Percentiles rank a stretch among this genome's conserved stretches.
Evolutionary conservation across 495 filamentous ascomycete species (phyloP).

Genomic region (Penicillium arizonense): DNA sequence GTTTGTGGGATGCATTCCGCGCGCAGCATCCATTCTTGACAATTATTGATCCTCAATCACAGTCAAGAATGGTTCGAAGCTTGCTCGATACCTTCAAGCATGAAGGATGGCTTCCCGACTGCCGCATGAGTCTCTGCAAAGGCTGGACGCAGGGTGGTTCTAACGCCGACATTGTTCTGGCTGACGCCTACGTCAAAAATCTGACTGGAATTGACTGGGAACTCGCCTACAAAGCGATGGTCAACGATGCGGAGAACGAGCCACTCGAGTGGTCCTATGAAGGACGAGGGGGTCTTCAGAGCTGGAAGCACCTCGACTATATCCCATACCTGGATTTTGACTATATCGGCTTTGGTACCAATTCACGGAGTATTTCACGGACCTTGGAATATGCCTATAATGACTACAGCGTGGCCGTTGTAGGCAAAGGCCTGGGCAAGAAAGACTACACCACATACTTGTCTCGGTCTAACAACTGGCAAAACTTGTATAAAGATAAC

Average conservation of each 20-base stretch:
- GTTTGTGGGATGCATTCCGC: constrained; percentile 73
- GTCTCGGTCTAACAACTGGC: constrained; percentile 61
- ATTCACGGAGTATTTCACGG: constrained; percentile 68
- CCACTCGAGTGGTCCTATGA: constrained; percentile 69
- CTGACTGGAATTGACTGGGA: constrained; percentile 66
- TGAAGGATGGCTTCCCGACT: constrained; percentile 69
- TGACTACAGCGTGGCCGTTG: constrained; percentile 66
- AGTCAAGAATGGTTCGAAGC: constrained; percentile 64
- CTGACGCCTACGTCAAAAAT: constrained; percentile 68
- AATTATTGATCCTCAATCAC: constrained; percentile 61
- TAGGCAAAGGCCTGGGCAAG: constrained; percentile 55
- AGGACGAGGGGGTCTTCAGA: constrained; percentile 66
- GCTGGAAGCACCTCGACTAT: constrained; percentile 66
- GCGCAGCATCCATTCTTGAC: constrained; percentile 70
- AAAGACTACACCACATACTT: constrained; percentile 58
- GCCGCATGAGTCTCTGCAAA: constrained; percentile 64
- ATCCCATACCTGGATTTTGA: constrained; percentile 72
- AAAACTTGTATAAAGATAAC: constrained; percentile 63
- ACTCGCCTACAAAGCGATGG: constrained; percentile 65
- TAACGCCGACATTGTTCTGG: constrained; percentile 71
- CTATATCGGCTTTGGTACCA: constrained; percentile 64
- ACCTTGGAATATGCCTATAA: constrained; percentile 78
- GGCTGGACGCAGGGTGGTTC: constrained; percentile 77
- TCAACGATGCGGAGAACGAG: constrained; percentile 77
- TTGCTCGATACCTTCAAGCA: constrained; percentile 72